Evolutionary conservation across 139 green algal species (phyloP).

Genomic region (Tetratostichococcus sp.): DNA sequence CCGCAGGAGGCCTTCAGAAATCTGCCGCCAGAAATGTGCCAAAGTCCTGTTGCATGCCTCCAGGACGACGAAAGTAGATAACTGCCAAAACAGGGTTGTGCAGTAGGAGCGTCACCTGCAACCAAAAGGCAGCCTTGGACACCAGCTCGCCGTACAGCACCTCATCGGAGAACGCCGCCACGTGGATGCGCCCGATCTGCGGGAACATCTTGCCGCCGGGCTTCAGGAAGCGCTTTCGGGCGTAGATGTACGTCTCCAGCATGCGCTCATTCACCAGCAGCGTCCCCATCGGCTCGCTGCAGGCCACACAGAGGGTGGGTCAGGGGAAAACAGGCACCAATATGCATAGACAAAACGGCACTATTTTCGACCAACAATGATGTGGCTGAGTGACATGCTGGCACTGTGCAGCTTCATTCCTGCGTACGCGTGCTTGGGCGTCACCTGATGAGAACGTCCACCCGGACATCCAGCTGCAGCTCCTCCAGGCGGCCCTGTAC

Average conservation of each 20-base stretch:
- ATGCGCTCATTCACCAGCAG: conserved; percentile 97
- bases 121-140: conserved; percentile 74
- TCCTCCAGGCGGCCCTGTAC: conserved; percentile 71
- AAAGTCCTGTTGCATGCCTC: too few relatives aligned
- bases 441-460: conserved; percentile 71
- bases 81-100: too few relatives aligned
- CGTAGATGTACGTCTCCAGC: conserved; percentile 91
- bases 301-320: conserved; percentile 49
- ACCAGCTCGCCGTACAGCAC: conserved; percentile 67
- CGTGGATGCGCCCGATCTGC: conserved; percentile 76
- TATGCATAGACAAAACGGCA: too few relatives aligned
- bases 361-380: too few relatives aligned
- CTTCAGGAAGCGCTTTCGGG: conserved; percentile 85
- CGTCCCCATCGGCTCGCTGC: conserved; percentile 83
- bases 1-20: too few relatives aligned
- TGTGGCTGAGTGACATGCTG: too few relatives aligned
- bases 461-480: conserved; percentile 56
- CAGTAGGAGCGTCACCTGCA: neutral
- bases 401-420: too few relatives aligned
- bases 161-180: conserved; percentile 79
- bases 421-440: too few relatives aligned
- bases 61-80: too few relatives aligned
- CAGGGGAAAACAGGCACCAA: neutral
- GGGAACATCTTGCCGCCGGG: conserved; percentile 92
- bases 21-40: too few relatives aligned